Conservation (phyloP, 352 stramenopile genomes). For the Phytopythium litorale region DNA sequence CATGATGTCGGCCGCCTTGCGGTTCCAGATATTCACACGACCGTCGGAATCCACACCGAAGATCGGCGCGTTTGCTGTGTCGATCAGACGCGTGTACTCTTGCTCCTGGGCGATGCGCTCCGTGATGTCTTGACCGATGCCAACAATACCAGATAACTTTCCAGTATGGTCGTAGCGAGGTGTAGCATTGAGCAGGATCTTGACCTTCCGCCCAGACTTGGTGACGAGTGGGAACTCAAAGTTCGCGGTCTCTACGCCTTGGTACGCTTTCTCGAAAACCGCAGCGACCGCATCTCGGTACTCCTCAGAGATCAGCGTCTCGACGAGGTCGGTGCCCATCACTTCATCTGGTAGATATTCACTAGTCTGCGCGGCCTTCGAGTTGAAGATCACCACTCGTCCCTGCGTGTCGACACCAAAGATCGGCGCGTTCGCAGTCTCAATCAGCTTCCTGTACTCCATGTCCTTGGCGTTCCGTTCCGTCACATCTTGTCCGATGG, state of each 20-base stretch:
- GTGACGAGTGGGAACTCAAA: slow-evolving; percentile 65
- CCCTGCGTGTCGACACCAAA: slow-evolving; percentile 67
- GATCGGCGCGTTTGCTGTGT: slow-evolving; percentile 40
- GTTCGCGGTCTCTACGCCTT: slow-evolving; percentile 46
- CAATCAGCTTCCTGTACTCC: slow-evolving; percentile 78
- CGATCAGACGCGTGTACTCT: slow-evolving; percentile 29
- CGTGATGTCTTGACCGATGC: slow-evolving; percentile 45
- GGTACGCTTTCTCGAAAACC: slow-evolving; percentile 35
- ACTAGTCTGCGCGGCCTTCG: slow-evolving; percentile 67
- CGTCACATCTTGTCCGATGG: slow-evolving; percentile 62
- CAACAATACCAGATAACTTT: slow-evolving; percentile 37
- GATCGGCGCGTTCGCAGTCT: slow-evolving; percentile 90
- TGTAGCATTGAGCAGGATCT: slow-evolving; percentile 63
- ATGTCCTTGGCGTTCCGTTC: slow-evolving; percentile 69
- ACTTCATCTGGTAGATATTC: slow-evolving; percentile 61
- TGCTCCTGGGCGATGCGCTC: slow-evolving; percentile 43
- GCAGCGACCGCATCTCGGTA: slow-evolving; percentile 23
- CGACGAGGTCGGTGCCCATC: slow-evolving; percentile 54
- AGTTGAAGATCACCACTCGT: slow-evolving; percentile 73
- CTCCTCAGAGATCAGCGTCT: slow-evolving; percentile 63
- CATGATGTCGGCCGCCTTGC: slow-evolving; percentile 82
- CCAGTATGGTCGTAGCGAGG: slow-evolving; percentile 70
- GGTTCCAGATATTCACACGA: slow-evolving; percentile 81
- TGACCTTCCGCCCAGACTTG: slow-evolving; percentile 42
- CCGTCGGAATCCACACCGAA: slow-evolving; percentile 74